These are phyloP conservation scores for Lagenidium sp. DNA, from an alignment of 352 stramenopile species.

Conservation along the genomic window DNA sequence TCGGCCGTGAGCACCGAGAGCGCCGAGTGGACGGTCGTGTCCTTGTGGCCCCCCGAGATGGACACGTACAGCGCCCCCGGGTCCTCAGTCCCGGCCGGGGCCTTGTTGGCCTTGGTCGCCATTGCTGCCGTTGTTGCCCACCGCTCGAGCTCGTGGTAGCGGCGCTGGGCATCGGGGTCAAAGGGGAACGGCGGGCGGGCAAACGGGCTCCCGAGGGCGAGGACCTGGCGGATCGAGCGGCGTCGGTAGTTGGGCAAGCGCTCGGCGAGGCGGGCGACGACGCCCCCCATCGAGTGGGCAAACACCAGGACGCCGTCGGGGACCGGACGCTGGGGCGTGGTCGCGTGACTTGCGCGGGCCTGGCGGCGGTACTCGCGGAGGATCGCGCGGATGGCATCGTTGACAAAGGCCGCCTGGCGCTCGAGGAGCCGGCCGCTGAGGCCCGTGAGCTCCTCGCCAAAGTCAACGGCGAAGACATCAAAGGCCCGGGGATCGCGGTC, in stretches of 20 bases:
- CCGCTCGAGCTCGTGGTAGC: constrained; percentile 40
- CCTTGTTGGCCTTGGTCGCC: too few species aligned
- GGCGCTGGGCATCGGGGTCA: constrained; percentile 45
- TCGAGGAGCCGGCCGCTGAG: constrained; percentile 59
- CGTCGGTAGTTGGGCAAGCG: constrained; percentile 67
- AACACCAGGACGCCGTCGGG: constrained; percentile 69
- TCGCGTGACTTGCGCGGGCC: constrained; percentile 9
- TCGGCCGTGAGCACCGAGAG: constrained; percentile 16
- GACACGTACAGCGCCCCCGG: constrained; percentile 35
- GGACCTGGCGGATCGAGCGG: constrained; percentile 64
- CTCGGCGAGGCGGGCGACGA: constrained; percentile 55
- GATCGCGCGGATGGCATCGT: constrained; percentile 63
- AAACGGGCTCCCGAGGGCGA: constrained; percentile 65
- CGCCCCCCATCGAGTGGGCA: constrained; percentile 79
- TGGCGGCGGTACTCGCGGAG: constrained; percentile 68
- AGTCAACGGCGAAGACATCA: constrained; percentile 79
- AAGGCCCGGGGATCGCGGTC: constrained; percentile 45
- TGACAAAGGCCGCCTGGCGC: constrained; percentile 67
- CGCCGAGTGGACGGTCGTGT: constrained; percentile 60
- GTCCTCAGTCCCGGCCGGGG: constrained; percentile 3
- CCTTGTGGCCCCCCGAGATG: constrained; percentile 74
- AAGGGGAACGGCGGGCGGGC: constrained; percentile 43
- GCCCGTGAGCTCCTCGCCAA: constrained; percentile 58
- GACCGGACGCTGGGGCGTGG: too few species aligned
- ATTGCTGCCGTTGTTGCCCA: too few species aligned